Evolutionary conservation across 768 basidiomycete genomes (phyloP).

Genomic region (Agaricus subrufescens): DNA sequence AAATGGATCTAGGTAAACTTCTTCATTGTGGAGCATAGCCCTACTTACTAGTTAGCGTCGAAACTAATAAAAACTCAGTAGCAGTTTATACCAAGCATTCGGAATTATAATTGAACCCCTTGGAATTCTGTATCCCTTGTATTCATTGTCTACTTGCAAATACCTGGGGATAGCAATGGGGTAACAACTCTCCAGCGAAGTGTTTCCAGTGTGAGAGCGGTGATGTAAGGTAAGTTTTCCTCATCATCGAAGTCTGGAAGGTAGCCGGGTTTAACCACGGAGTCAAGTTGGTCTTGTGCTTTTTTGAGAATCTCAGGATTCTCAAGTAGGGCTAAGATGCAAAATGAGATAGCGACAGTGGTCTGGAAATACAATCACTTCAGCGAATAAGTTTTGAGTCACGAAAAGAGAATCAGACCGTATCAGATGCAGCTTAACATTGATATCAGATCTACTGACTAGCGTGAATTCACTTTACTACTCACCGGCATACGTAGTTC

Average conservation of each 20-base stretch:
- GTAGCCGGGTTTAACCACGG: slow-evolving; percentile 22
- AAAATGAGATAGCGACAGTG: neutral
- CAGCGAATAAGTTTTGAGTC: neutral
- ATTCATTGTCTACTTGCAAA: slow-evolving; percentile 21
- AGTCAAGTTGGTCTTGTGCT: slow-evolving; percentile 30
- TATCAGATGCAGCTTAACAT: slow-evolving; percentile 16
- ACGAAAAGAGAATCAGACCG: slow-evolving; percentile 5
- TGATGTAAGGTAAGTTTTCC: slow-evolving; percentile 23
- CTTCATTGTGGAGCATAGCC: slow-evolving; percentile 36
- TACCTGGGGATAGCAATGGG: slow-evolving; percentile 19
- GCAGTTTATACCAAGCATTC: slow-evolving; percentile 26
- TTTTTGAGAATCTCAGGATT: slow-evolving; percentile 20
- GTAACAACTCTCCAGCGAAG: slow-evolving; percentile 23
- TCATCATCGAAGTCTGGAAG: slow-evolving; percentile 28
- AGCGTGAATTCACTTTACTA: neutral
- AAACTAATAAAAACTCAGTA: neutral
- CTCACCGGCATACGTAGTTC: slow-evolving; percentile 18
- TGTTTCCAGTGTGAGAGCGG: slow-evolving; percentile 24
- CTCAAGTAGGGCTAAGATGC: neutral
- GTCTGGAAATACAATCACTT: neutral
- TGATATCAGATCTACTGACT: neutral
- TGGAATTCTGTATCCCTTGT: slow-evolving; percentile 25
- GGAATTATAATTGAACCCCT: slow-evolving; percentile 26
- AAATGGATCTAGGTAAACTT: slow-evolving; percentile 33
- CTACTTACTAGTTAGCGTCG: slow-evolving; percentile 14